Evolutionary conservation across 352 stramenopile genomes (phyloP), one percentile per base, ranked within the genome.

Genomic region (Globisporangium splendens): DNA sequence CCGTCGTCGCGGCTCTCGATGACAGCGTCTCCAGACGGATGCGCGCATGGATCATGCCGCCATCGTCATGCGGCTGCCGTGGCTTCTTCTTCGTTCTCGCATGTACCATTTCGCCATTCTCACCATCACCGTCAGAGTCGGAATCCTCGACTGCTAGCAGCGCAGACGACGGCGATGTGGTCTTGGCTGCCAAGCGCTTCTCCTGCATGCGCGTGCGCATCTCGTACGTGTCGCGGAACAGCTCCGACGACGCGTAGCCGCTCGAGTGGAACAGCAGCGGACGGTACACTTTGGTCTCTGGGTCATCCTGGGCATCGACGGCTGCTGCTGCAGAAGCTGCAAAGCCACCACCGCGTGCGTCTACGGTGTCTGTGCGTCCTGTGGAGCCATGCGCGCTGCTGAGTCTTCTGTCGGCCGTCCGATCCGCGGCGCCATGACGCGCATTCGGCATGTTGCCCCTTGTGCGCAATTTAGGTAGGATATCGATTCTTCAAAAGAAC

Each of bases 11-110:
- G n/a, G 78, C 82, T 24, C 75, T 67, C 8, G 85, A 93, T 17
- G 81, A 88, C 15, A 95, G 58, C 38, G 85, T 95, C 64, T 95
- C 85, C 8, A 95, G 59, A 43, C 85, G 83, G 62, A 95, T 90
- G 50, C 77, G 71, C 54, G 85, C 73, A 33, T 87, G 52, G 22
- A 46, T 17, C 4, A 49, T 66, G 14, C 13, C 52, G 10, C 44
- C 49, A 44, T 50, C 38, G n/a, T 44, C 15, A 35, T 35, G 28
- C 28, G 28, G 28, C 24, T 31, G 24, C 2, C 24, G 24, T 20
- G 24, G 22, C 42, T 28, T 50, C 56, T 44, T 53, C 59, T 74
- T 73, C 55, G 69, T 61, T 57, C 61, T 50, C 55, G 20, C 38
- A 48, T 67, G 62, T 61, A 33, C 17, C 33, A 4, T 35, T 8